phyloP scores from a whole-genome alignment of 306 rosid genomes.

The Medicago arabica region DNA sequence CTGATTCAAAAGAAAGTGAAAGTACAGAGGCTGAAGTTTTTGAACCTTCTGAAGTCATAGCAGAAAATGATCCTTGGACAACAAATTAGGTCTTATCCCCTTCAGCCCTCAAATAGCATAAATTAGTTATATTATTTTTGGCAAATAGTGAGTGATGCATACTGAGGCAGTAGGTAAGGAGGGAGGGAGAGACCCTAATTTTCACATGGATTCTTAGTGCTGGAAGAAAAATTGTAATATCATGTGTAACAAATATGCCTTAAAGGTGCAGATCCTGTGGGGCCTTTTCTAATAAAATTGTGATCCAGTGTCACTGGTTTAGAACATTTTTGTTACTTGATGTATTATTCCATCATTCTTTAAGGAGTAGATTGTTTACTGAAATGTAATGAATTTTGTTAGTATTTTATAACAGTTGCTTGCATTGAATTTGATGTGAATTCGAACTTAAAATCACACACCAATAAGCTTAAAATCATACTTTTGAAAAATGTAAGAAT shows the following conservation, averaged over 20 bases:
- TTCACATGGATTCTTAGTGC: slow-evolving; percentile 4
- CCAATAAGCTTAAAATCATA: no score
- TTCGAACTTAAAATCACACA: no score
- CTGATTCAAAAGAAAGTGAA: slow-evolving; percentile 49
- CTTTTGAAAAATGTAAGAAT: no score
- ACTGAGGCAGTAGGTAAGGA: slow-evolving; percentile 3
- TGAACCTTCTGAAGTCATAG: slow-evolving; percentile 89
- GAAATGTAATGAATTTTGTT: neutral
- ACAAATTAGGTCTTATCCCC: slow-evolving; percentile 55
- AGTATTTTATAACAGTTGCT: neutral
- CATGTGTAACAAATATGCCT: slow-evolving; percentile 9
- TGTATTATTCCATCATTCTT: slow-evolving; percentile 2
- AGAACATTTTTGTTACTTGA: slow-evolving; percentile 3
- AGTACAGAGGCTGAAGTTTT: slow-evolving; percentile 64
- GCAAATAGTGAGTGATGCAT: slow-evolving; percentile 42
- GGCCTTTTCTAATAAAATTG: neutral
- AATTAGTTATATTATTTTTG: slow-evolving; percentile 36
- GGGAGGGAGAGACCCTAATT: neutral
- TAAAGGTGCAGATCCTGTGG: neutral
- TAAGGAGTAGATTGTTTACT: neutral
- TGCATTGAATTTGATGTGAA: neutral
- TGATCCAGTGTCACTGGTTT: neutral
- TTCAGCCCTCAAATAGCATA: neutral
- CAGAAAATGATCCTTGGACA: slow-evolving; percentile 91
- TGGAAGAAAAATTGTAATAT: slow-evolving; percentile 21